phyloP scores from a whole-genome alignment of 805 yeast species.

The Candida boidinii region DNA sequence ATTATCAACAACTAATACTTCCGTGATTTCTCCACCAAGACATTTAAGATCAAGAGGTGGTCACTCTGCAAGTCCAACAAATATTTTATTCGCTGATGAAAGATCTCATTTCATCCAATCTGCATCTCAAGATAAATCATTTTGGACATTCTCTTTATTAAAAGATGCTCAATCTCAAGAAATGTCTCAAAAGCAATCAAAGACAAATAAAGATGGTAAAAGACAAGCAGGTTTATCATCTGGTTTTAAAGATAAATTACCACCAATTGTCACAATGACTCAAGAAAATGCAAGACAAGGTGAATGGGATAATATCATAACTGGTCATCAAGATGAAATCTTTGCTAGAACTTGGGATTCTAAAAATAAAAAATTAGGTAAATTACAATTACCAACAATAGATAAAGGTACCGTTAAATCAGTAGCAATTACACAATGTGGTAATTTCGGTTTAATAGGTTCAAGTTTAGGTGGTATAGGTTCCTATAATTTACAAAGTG shows the following conservation, averaged over 20 bases:
- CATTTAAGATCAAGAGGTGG: slow-evolving; percentile 92
- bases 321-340: slow-evolving; percentile 77
- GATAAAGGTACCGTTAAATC: slow-evolving; percentile 71
- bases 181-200: slow-evolving; percentile 64
- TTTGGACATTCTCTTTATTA: slow-evolving; percentile 89
- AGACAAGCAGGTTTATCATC: slow-evolving; percentile 48
- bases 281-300: slow-evolving; percentile 69
- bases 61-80: slow-evolving; percentile 85
- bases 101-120: slow-evolving; percentile 76
- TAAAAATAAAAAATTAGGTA: slow-evolving; percentile 70
- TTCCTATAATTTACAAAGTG: slow-evolving; percentile 86
- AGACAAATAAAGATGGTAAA: slow-evolving; percentile 33
- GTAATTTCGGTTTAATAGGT: slow-evolving; percentile 90
- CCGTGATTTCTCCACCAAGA: slow-evolving; percentile 83
- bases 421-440: slow-evolving; percentile 83
- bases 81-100: slow-evolving; percentile 65
- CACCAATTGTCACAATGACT: slow-evolving; percentile 65
- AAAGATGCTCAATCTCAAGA: slow-evolving; percentile 96
- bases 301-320: slow-evolving; percentile 89
- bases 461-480: slow-evolving; percentile 80
- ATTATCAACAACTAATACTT: slow-evolving; percentile 50
- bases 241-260: slow-evolving; percentile 58
- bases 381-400: slow-evolving; percentile 58
- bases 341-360: slow-evolving; percentile 92
- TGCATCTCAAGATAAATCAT: slow-evolving; percentile 75